These are phyloP conservation scores for Thermothelomyces thermophilus DNA, from an alignment of 2,329 filamentous ascomycete genomes.

Conservation along the genomic window DNA sequence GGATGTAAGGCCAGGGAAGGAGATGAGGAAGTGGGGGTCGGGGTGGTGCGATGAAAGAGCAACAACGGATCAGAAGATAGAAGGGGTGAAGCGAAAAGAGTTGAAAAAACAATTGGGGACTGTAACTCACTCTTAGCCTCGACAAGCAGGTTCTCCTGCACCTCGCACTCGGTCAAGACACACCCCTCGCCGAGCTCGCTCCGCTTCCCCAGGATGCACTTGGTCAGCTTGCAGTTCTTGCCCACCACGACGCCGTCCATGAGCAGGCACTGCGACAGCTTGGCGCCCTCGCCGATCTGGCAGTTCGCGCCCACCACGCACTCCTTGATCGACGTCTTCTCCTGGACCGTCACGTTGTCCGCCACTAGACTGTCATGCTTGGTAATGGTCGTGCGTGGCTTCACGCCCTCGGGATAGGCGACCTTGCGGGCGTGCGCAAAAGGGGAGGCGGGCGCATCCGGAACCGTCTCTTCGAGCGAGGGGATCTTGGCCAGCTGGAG, in stretches of 20 bases:
- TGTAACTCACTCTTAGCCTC: slow-evolving; percentile 63
- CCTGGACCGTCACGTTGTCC: slow-evolving; percentile 82
- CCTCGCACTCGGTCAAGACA: slow-evolving; percentile 81
- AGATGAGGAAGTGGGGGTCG: no score
- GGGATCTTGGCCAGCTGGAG: slow-evolving; percentile 79
- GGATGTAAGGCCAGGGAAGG: no score
- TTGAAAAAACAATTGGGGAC: no score
- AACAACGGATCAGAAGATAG: background rate
- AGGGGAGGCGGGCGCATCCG: slow-evolving; percentile 53
- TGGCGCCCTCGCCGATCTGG: slow-evolving; percentile 77
- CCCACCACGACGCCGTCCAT: slow-evolving; percentile 90
- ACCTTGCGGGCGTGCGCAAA: slow-evolving; percentile 76
- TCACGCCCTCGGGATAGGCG: slow-evolving; percentile 75
- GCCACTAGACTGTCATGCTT: slow-evolving; percentile 75
- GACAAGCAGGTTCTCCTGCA: slow-evolving; percentile 82
- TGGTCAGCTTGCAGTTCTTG: slow-evolving; percentile 75
- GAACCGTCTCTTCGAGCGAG: slow-evolving; percentile 58
- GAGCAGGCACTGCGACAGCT: slow-evolving; percentile 77
- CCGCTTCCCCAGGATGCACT: slow-evolving; percentile 77
- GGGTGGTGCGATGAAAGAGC: no score
- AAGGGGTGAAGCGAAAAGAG: background rate
- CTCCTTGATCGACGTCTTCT: slow-evolving; percentile 89
- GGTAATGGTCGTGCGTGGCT: slow-evolving; percentile 73
- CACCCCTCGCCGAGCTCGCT: slow-evolving; percentile 77
- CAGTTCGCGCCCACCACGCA: slow-evolving; percentile 82